Percentiles rank a stretch among this genome's conserved stretches.
These are phyloP conservation scores for Ceratopteris richardii DNA, from an alignment of 75 land plant species.

Conservation along the genomic window DNA sequence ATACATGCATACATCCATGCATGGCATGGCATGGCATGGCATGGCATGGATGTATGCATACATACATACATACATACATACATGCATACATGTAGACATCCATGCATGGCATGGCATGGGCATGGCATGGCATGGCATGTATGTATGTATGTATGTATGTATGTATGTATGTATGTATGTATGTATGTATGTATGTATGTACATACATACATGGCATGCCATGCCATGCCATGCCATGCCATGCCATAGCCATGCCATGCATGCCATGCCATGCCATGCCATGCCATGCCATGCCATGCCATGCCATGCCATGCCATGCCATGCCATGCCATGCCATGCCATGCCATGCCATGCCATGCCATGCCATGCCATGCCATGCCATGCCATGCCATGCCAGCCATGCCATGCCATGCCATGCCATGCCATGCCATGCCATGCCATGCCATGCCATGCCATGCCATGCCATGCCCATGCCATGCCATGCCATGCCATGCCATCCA, in stretches of 20 bases:
- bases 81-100: not conserved
- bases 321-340: not conserved
- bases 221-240: too few species aligned
- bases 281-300: conserved; percentile 3
- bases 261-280: conserved; percentile 1
- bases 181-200: too few species aligned
- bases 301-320: not conserved
- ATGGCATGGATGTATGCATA: not conserved
- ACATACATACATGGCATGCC: too few species aligned
- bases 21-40: too few species aligned
- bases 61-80: not conserved
- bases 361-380: not conserved
- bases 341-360: not conserved
- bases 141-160: too few species aligned
- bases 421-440: conserved; percentile 2
- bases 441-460: not conserved
- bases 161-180: too few species aligned
- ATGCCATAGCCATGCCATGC: too few species aligned
- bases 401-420: not conserved
- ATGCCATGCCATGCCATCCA: not conserved
- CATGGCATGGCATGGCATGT: not conserved
- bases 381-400: conserved; percentile 1
- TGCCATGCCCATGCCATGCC: not conserved
- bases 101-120: not conserved
- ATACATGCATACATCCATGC: not conserved